Evolutionary conservation across 2,329 filamentous ascomycete genomes (phyloP).

Genomic region (Aspergillus fischeri): DNA sequence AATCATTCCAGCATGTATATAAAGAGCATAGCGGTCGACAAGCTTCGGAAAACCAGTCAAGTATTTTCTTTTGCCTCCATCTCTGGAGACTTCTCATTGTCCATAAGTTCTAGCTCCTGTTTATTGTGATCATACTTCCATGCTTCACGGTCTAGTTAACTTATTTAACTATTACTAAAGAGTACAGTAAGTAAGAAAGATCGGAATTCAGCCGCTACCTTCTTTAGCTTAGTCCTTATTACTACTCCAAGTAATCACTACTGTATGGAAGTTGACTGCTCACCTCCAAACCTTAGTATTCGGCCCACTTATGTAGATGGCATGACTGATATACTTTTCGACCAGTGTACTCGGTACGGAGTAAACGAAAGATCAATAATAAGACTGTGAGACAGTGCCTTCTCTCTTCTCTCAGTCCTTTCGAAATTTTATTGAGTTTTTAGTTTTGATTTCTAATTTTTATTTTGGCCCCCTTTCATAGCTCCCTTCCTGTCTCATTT

Average conservation of each 20-base stretch:
- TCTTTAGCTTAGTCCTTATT: not conserved
- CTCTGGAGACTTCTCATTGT: too few relatives aligned
- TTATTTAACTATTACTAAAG: not conserved
- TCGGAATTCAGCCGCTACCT: not conserved
- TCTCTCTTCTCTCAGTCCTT: not conserved
- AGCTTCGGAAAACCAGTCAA: not conserved
- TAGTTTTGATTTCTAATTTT: not conserved
- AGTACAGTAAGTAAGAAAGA: not conserved
- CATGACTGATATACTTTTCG: not conserved
- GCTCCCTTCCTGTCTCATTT: not conserved
- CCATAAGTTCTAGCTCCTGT: too few relatives aligned
- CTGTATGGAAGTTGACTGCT: slow-evolving; percentile 14
- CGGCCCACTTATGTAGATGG: not conserved
- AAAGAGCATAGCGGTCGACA: not conserved
- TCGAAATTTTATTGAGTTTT: not conserved
- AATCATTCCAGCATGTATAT: not conserved
- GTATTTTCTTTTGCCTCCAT: not conserved
- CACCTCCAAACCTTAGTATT: slow-evolving; percentile 9
- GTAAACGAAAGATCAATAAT: not conserved
- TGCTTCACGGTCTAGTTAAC: too few relatives aligned
- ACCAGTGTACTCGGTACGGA: not conserved
- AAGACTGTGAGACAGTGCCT: not conserved
- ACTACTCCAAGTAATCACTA: slow-evolving; percentile 10
- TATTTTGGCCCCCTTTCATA: not conserved
- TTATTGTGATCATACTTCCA: too few relatives aligned